These are phyloP conservation scores for Lachnellula suecica DNA, from an alignment of 2,329 filamentous ascomycete species.

Conservation along the genomic window DNA sequence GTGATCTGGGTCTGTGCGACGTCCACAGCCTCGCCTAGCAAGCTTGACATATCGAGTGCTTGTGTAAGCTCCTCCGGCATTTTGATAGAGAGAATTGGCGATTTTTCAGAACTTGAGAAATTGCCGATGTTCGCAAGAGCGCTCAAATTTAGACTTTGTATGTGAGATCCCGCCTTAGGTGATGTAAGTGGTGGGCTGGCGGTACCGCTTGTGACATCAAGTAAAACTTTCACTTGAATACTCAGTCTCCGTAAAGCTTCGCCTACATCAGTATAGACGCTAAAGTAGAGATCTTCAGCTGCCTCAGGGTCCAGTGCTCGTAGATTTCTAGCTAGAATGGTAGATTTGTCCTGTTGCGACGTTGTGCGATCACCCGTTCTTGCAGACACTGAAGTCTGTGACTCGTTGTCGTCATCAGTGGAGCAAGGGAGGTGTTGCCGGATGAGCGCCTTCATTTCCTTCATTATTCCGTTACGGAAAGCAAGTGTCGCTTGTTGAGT, in stretches of 20 bases:
- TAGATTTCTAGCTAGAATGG: constrained; percentile 83
- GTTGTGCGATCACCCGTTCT: constrained; percentile 64
- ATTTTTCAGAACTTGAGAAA: constrained; percentile 21
- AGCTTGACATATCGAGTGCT: constrained; percentile 72
- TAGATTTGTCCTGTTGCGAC: constrained; percentile 85
- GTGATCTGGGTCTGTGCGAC: constrained; percentile 75
- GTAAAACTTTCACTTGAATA: constrained; percentile 89
- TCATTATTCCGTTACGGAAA: constrained; percentile 79
- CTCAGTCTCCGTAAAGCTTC: constrained; percentile 83
- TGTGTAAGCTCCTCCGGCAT: constrained; percentile 77
- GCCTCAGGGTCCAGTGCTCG: constrained; percentile 80
- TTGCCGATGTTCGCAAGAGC: constrained; percentile 25
- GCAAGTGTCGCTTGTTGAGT: constrained; percentile 76
- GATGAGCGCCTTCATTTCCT: constrained; percentile 84
- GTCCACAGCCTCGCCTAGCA: constrained; percentile 79
- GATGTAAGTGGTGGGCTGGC: too few relatives aligned
- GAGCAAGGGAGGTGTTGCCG: constrained; percentile 85
- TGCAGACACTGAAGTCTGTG: constrained; percentile 82
- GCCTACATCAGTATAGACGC: constrained; percentile 82
- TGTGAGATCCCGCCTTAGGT: too few relatives aligned
- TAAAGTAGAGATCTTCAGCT: constrained; percentile 78
- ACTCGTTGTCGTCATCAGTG: constrained; percentile 90
- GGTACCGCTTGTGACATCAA: constrained; percentile 88
- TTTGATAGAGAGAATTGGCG: constrained; percentile 26
- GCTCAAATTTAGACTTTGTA: too few relatives aligned